Conservation (phyloP, 108 stramenopile genomes). For the Conticribra weissflogii region DNA sequence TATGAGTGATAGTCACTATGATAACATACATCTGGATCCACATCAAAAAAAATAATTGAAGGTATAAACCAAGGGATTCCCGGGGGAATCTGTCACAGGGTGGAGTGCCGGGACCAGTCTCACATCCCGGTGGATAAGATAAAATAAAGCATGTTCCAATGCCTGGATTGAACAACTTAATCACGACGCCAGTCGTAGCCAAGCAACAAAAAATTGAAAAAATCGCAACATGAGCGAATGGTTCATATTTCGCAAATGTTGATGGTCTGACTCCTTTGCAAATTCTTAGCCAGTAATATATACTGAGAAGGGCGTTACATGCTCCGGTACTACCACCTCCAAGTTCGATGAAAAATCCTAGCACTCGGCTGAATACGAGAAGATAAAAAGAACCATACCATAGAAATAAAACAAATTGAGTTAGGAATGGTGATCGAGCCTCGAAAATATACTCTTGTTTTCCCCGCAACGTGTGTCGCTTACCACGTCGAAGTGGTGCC, state of each 20-base stretch:
- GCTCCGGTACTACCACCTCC: background rate
- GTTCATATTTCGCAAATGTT: background rate
- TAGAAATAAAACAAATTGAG: background rate
- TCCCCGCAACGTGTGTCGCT: too few relatives aligned
- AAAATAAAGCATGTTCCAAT: conserved; percentile 9
- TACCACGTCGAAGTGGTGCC: conserved; percentile 20
- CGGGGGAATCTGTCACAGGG: background rate
- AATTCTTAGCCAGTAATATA: conserved; percentile 18
- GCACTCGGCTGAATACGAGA: too few relatives aligned
- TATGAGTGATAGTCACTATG: background rate
- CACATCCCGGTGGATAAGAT: conserved; percentile 11
- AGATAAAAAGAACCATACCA: too few relatives aligned
- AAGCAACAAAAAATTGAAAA: background rate
- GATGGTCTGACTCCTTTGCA: conserved; percentile 18
- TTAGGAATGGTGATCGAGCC: background rate
- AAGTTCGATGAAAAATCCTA: conserved; percentile 17
- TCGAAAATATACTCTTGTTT: too few relatives aligned
- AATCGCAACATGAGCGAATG: background rate
- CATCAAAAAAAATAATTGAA: background rate
- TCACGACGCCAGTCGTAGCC: background rate
- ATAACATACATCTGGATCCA: conserved; percentile 12
- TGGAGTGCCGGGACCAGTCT: background rate
- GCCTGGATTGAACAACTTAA: conserved; percentile 9
- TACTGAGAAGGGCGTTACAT: conserved; percentile 10
- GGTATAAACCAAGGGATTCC: background rate